Evolutionary conservation across 1,139 yeast species (phyloP), one percentile per base, ranked within the genome.

Genomic region (Saccharomyces pastorianus): DNA sequence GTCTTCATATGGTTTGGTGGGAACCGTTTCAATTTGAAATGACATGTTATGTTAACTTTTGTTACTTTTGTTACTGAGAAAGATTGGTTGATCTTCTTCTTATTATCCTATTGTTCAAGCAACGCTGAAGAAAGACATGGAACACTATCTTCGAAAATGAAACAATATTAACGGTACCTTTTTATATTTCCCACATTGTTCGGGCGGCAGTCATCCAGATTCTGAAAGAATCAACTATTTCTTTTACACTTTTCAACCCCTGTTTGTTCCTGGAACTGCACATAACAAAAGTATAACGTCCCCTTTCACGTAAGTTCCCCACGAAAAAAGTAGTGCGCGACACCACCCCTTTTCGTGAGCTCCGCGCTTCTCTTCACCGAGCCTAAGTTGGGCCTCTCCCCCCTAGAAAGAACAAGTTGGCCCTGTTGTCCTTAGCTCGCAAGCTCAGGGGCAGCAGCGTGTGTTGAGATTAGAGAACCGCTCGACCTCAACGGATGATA

Each of bases 1-100:
- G 73, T 91, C 99, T 51, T 75, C 78, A 71, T 82, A 91, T 1
- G 96, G 85, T 27, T 79, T 82, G n/a, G 98, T 91, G 48, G 64
- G 58, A 8, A 66, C 60, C n/a, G 59, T 54, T 48, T 59, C 58
- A 7, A 64, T 56, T 27, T 58, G 51, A 11, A 57, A 56, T 2
- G 66, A 59, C 23, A 20, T 20, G 23, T 26, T 26, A 6, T 47
- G 9, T 20, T 20, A 27, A 49, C 34, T 13, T 20, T 38, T 5
- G n/a, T 38, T 17, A 20, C 26, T 38, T 38, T 38, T 17, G 20
- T 38, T 20, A 14, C 25, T 38, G n/a, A 8, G 25, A 20, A 38
- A 38, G 44, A 38, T 20, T 17, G 44, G 44, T 6, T 20, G 17
- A 26, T 26, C 27, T 26, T 38, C 23, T 17, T 38, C 23, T 38